Evolutionary conservation across 2,329 filamentous ascomycete genomes (phyloP).

Genomic region (Epicoccum nigrum): DNA sequence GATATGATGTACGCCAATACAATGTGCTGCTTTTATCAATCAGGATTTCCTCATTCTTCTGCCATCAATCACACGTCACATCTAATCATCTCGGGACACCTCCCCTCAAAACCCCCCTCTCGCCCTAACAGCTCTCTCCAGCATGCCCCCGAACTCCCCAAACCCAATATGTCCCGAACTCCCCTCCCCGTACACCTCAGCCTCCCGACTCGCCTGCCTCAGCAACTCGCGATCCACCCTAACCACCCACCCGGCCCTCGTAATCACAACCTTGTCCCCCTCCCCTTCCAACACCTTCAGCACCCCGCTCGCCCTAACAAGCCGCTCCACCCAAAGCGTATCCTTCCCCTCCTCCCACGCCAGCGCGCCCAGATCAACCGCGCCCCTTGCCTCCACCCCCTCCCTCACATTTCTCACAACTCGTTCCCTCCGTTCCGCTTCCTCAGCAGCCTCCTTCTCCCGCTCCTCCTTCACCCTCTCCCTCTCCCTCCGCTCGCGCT

Average conservation of each 20-base stretch:
- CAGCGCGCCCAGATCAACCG: conserved; percentile 49
- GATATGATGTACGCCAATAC: too few species aligned
- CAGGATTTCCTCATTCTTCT: neutral
- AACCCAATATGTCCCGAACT: conserved; percentile 44
- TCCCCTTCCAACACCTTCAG: conserved; percentile 35
- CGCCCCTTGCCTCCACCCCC: conserved; percentile 27
- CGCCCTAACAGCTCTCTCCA: conserved; percentile 44
- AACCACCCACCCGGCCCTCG: conserved; percentile 53
- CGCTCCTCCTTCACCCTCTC: conserved; percentile 49
- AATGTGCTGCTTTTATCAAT: too few species aligned
- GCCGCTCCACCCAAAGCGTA: conserved; percentile 51
- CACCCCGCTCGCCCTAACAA: conserved; percentile 52
- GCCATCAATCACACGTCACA: neutral
- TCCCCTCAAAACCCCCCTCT: conserved; percentile 21
- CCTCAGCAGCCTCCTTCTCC: conserved; percentile 46
- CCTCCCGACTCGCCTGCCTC: conserved; percentile 47
- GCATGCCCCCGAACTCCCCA: conserved; percentile 46
- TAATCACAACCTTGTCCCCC: conserved; percentile 48
- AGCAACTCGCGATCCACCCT: conserved; percentile 49
- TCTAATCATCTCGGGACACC: neutral
- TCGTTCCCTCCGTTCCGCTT: conserved; percentile 35
- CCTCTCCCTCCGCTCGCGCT: conserved; percentile 48
- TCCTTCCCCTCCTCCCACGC: conserved; percentile 51
- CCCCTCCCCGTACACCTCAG: conserved; percentile 32
- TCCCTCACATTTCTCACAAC: conserved; percentile 39